Base-by-base conservation (phyloP, 2,329 filamentous ascomycete genomes). In the Cercospora citrullina region DNA sequence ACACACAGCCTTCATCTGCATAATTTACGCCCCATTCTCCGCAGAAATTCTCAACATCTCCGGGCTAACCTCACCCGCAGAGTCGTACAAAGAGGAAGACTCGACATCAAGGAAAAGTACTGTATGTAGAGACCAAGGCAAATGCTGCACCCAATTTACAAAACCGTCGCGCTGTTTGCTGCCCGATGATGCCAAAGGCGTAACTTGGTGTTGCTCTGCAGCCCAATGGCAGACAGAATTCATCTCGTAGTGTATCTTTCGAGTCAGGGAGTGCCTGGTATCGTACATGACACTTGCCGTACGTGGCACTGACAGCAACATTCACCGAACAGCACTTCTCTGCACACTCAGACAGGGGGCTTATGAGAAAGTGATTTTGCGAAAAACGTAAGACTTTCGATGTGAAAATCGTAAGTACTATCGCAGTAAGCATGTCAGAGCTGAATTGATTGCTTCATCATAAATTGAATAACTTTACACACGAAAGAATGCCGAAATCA, bases 171-270 rank as follows among this genome's bases (percentile, higher is more conserved):
- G 57, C 57, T 60, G 30, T 10, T 33, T 57, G 58, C 59, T 61
- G 59, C 59, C 59, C 59, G 59, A 61, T 61, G 59, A 61, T 42
- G 58, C 4, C 31, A 60, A 60, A 60, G 58, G 33, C 58, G 58
- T 21, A 26, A 10, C 10, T n/a, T 28, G n/a, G 28, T 59, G 55
- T 12, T 28, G 12, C 14, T 28, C 31, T 31, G 58, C 58, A 48
- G 59, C 59, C 59, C 59, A 61, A 61, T 61, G 33, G 59, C 33
- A 42, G 10, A 23, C 23, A 23, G 16, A 45, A 36, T 6, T 28
- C n/a, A 18, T 21, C n/a, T 33, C 53, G 30, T 58, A 33, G 53
- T 58, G 53, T 33, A 12, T 33, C 14, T 14, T 21, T 58, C 53
- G 53, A 58, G 53, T 58, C 53, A 58, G 26, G 53, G 53, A 58